A percentile compares a stretch with the other conserved stretches of the same genome.
Conservation (phyloP, 1,284 basidiomycete genomes). For the Cronartium ribicola region DNA sequence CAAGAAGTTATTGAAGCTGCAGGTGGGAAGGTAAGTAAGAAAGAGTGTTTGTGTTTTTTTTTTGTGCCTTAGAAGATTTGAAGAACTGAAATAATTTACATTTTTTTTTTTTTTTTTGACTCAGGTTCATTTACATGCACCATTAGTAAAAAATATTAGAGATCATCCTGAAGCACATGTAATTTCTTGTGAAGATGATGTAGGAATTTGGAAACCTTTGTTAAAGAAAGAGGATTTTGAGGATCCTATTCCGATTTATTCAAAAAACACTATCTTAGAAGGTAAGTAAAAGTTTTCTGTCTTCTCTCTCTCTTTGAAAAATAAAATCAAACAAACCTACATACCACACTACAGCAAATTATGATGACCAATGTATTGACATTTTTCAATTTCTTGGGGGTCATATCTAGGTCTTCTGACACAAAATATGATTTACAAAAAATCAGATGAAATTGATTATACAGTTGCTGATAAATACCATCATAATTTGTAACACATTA, state of each 20-base stretch:
- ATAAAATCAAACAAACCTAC: neutral
- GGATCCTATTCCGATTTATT: constrained; percentile 1
- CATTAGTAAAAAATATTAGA: neutral
- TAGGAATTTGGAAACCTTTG: neutral
- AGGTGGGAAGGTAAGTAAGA: constrained; percentile 20
- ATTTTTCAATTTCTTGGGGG: neutral
- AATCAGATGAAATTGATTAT: too few species aligned
- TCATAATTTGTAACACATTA: too few species aligned
- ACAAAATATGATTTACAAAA: constrained; percentile 2
- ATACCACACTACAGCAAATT: neutral
- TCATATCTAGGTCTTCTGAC: neutral
- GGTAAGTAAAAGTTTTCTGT: neutral
- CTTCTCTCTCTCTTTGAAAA: too few species aligned
- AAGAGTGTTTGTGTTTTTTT: neutral
- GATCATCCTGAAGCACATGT: neutral
- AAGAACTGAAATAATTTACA: neutral
- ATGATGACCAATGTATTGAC: neutral
- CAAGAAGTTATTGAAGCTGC: constrained; percentile 21
- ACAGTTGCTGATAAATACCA: too few species aligned
- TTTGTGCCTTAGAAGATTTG: neutral
- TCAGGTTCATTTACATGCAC: neutral
- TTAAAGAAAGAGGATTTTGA: neutral
- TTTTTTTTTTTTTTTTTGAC: neutral
- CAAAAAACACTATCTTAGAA: neutral
- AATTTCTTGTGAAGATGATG: neutral